A percentile compares a stretch with the other conserved stretches of the same genome.
Evolutionary conservation across 2,329 filamentous ascomycete species (phyloP).

Genomic region (Lecanicillium sp.): DNA sequence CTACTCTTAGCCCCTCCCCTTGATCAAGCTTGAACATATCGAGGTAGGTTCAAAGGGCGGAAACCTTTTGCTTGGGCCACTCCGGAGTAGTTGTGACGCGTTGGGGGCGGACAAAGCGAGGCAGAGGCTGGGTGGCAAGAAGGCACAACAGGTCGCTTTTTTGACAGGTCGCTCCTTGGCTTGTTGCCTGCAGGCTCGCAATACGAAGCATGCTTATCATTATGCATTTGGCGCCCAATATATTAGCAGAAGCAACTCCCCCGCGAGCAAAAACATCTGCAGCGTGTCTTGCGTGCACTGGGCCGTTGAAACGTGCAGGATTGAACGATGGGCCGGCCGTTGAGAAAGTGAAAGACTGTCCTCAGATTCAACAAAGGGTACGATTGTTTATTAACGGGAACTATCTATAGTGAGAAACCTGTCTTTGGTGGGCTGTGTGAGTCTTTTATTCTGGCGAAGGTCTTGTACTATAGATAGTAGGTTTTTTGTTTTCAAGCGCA

Average conservation of each 20-base stretch:
- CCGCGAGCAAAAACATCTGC: not conserved
- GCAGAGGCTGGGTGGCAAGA: too few relatives aligned
- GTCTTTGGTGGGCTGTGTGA: not conserved
- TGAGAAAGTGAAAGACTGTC: not conserved
- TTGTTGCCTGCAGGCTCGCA: too few relatives aligned
- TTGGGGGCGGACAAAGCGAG: too few relatives aligned
- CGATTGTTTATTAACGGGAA: not conserved
- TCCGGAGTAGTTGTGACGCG: too few relatives aligned
- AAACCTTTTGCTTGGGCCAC: too few relatives aligned
- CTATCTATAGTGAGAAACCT: not conserved
- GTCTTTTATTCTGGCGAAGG: not conserved
- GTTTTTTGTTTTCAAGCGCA: not conserved
- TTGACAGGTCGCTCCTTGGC: too few relatives aligned
- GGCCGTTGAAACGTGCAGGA: not conserved
- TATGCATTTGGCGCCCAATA: not conserved
- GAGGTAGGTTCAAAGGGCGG: too few relatives aligned
- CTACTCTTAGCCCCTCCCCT: too few relatives aligned
- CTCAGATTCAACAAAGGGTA: not conserved
- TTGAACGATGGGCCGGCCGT: not conserved
- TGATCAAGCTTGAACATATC: too few relatives aligned
- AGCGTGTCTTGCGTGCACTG: not conserved
- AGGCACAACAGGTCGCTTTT: too few relatives aligned
- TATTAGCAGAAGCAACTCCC: not conserved
- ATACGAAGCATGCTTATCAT: too few relatives aligned
- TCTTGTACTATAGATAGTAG: not conserved